Base-by-base conservation (phyloP, 2,329 filamentous ascomycete genomes). In the Hawksworthiomyces lignivorus region DNA sequence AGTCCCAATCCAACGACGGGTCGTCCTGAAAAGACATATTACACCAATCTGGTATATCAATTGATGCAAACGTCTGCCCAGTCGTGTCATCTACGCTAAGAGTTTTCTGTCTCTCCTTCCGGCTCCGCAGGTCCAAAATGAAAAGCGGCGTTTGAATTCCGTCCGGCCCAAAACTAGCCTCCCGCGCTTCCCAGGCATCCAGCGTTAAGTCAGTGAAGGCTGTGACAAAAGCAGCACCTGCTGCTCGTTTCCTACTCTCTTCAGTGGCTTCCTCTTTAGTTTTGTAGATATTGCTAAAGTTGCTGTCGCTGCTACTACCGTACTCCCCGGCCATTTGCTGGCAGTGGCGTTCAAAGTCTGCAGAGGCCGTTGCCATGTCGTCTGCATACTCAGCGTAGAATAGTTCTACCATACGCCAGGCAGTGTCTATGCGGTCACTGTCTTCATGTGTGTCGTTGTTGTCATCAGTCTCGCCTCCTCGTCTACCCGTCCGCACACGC, bases 321-420 rank as follows among this genome's bases (percentile, higher is more conserved):
- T 21, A 12, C 10, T 7, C 11, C 18, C 6, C 17, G 31, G 7
- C 29, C 4, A 11, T 8, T 12, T 29, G n/a, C 32, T 35, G 8
- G 7, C 34, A 20, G 18, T 35, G 31, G 11, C 34, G 40, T 15
- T 36, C 36, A n/a, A 24, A 35, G 21, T 35, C 32, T 6, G 14
- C 24, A 11, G 34, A 4, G 53, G 27, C 27, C 52, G 52, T 0
- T 44, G 28, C 42, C 36, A 45, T 5, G 44, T 46, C 44, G 22
- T 27, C 19, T 5, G 28, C 36, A 12, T 58, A 53, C 2, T 54
- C 44, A 1, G 28, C 17, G 15, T 57, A 61, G 0, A 62, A 41
- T 1, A 38, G 41, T 7, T 52, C 53, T 0, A 60, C 38, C 8
- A 56, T n/a, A 0, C 33, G 48, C 59, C 59, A 62, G 1, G 57